Evolutionary conservation across 2,329 filamentous ascomycete genomes (phyloP).

Genomic region (Cercospora beticola): DNA sequence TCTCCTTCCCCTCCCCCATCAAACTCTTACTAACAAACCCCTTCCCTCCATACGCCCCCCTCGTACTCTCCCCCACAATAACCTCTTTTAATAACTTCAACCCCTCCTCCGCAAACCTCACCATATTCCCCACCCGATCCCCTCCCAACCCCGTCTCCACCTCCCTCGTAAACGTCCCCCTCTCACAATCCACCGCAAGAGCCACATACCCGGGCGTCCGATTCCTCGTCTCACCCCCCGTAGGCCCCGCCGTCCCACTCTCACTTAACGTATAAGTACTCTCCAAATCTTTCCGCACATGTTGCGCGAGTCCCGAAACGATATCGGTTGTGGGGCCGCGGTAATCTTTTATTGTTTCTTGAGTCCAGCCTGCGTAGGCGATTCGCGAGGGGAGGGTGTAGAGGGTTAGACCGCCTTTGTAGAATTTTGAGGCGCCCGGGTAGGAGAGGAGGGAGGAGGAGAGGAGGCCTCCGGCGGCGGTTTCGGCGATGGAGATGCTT

Average conservation of each 20-base stretch:
- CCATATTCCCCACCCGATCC: slow-evolving; percentile 62
- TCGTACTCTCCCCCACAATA: slow-evolving; percentile 44
- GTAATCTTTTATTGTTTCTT: slow-evolving; percentile 53
- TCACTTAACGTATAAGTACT: slow-evolving; percentile 60
- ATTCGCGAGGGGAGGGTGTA: slow-evolving; percentile 61
- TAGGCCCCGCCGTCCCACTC: slow-evolving; percentile 65
- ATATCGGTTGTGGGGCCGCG: slow-evolving; percentile 60
- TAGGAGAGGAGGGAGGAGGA: slow-evolving; percentile 58
- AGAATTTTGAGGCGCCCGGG: slow-evolving; percentile 59
- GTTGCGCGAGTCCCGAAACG: slow-evolving; percentile 56
- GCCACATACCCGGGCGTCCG: slow-evolving; percentile 64
- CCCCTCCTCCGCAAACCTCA: slow-evolving; percentile 59
- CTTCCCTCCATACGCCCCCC: slow-evolving; percentile 1
- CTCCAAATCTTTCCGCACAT: slow-evolving; percentile 56
- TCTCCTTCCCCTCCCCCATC: neutral
- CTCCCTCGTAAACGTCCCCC: slow-evolving; percentile 55
- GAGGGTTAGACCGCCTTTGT: slow-evolving; percentile 62
- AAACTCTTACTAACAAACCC: slow-evolving; percentile 6
- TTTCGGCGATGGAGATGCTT: slow-evolving; percentile 62
- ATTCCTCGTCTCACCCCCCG: slow-evolving; percentile 57
- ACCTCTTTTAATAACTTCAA: slow-evolving; percentile 59
- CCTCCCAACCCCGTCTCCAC: slow-evolving; percentile 55
- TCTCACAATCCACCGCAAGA: slow-evolving; percentile 57
- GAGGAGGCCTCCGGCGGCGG: slow-evolving; percentile 63
- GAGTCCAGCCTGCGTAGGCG: slow-evolving; percentile 62